A percentile compares a stretch with the other conserved stretches of the same genome.
Evolutionary conservation across 1,284 basidiomycete species (phyloP).

Genomic region (Rhodotorula sp.): DNA sequence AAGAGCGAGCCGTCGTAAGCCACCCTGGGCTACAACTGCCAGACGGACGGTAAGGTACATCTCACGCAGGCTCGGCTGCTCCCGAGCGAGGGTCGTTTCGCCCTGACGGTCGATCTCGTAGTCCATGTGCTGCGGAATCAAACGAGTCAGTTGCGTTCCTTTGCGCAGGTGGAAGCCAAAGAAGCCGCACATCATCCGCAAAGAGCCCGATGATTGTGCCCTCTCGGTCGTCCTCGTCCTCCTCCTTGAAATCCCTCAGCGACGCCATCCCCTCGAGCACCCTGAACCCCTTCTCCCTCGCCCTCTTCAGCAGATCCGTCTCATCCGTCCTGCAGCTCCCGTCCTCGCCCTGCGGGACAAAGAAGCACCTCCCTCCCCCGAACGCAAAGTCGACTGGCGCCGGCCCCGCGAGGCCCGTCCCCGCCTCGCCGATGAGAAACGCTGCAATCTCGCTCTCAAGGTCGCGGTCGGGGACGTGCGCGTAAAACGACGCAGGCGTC

Average conservation of each 20-base stretch:
- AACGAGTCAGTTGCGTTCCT: not conserved
- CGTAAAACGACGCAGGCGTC: conserved; percentile 52
- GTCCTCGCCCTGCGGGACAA: conserved; percentile 46
- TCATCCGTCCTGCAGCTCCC: conserved; percentile 49
- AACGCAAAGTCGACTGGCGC: conserved; percentile 50
- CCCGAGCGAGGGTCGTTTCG: conserved; percentile 18
- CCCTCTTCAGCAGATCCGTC: conserved; percentile 46
- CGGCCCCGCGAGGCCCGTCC: conserved; percentile 27
- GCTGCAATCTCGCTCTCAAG: conserved; percentile 42
- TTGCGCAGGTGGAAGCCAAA: not conserved
- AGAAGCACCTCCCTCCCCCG: conserved; percentile 51
- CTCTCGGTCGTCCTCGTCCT: conserved; percentile 10
- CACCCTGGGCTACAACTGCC: no score
- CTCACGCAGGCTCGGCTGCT: conserved; percentile 36
- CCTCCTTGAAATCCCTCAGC: conserved; percentile 29
- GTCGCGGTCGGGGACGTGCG: conserved; percentile 48
- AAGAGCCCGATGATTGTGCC: conserved; percentile 27
- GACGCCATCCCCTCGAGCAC: conserved; percentile 35
- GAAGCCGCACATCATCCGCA: conserved; percentile 42
- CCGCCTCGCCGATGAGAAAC: conserved; percentile 38
- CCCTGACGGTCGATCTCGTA: conserved; percentile 47
- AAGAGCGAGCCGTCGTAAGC: not conserved
- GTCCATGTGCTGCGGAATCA: conserved; percentile 43
- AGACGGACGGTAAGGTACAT: conserved; percentile 19
- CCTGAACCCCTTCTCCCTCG: conserved; percentile 36